Evolutionary conservation across 2,329 filamentous ascomycete genomes (phyloP).

Genomic region (Rasamsonia emersonii): DNA sequence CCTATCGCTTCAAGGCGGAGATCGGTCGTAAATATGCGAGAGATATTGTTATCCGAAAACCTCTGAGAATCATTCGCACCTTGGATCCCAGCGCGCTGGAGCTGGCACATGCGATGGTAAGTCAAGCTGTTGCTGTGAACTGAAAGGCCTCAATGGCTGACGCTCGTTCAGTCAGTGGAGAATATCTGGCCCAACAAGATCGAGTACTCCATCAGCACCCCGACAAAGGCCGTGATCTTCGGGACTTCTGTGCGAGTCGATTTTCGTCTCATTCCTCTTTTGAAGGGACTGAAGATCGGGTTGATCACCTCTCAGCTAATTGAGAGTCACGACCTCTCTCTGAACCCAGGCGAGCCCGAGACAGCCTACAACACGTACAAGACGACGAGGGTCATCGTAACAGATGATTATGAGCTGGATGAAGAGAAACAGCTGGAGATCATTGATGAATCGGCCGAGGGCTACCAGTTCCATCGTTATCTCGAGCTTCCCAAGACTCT

Average conservation of each 20-base stretch:
- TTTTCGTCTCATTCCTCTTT: constrained; percentile 75
- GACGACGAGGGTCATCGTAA: constrained; percentile 54
- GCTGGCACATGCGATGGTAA: constrained; percentile 73
- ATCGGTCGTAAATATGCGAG: constrained; percentile 85
- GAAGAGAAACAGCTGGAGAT: constrained; percentile 50
- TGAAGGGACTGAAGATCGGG: constrained; percentile 83
- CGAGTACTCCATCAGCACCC: constrained; percentile 87
- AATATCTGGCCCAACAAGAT: constrained; percentile 98
- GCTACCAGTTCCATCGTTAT: constrained; percentile 50
- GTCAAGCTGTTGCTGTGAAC: too few relatives aligned
- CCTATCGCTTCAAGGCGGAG: constrained; percentile 85
- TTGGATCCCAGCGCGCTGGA: constrained; percentile 68
- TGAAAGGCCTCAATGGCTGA: too few relatives aligned
- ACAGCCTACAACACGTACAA: constrained; percentile 44
- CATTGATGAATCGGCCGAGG: constrained; percentile 52
- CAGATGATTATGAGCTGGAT: constrained; percentile 62
- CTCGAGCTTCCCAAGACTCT: constrained; percentile 71
- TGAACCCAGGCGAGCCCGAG: constrained; percentile 39
- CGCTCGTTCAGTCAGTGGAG: constrained; percentile 58
- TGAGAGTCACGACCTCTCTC: constrained; percentile 63
- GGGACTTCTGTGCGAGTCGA: constrained; percentile 78
- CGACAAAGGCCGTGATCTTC: constrained; percentile 89
- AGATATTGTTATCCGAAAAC: constrained; percentile 72
- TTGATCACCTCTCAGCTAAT: constrained; percentile 71
- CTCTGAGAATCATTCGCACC: constrained; percentile 68